Evolutionary conservation across 305 asterid species (phyloP), one percentile per base, ranked within the genome.

Genomic region (Plantago rigida): DNA sequence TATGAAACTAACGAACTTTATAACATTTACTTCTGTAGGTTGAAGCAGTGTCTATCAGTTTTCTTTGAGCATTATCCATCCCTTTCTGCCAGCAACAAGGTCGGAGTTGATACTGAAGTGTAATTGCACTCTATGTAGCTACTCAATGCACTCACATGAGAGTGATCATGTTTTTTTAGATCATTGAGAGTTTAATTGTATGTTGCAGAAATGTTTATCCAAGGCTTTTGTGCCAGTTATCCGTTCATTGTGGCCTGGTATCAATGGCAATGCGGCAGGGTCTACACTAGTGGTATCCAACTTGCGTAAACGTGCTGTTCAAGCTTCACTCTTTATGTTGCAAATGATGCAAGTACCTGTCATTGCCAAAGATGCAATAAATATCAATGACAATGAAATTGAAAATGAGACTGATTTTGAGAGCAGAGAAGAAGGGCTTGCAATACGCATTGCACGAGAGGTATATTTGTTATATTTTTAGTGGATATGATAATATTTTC

Each of bases 31-130:
- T 71, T 70, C 59, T 69, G 78, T 59, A 90, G 97, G 87, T 78
- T 92, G 82, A 86, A 89, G 65, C 97, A 92, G 72, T 86, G 97
- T 54, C 81, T 89, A 45, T 86, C 89, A 3, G 97, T 92, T 61
- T 92, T 92, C 84, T 89, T 92, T 76, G 99, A 89, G 84, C 95
- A 86, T 74, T 92, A 89, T 74, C 87, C 97, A 58, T 79, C 94
- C 68, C 88, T 92, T 69, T 92, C 95, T 9, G 51, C 78, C 60
- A 79, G 79, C 72, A 95, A 89, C 77, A 92, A 92, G 99, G 99
- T 79, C 48, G 12, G 72, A 64, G 69, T 71, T 72, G 45, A 47
- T 67, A 49, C 44, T 28, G 17, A 41, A 59, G 17, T 54, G 57
- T 51, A 47, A 61, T 51, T 49, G 46, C 59, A 24, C 9, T 56